A percentile compares a stretch with the other conserved stretches of the same genome.
These are phyloP conservation scores for Raddia guianensis DNA, from an alignment of 176 grass and related monocot species.

Conservation along the genomic window DNA sequence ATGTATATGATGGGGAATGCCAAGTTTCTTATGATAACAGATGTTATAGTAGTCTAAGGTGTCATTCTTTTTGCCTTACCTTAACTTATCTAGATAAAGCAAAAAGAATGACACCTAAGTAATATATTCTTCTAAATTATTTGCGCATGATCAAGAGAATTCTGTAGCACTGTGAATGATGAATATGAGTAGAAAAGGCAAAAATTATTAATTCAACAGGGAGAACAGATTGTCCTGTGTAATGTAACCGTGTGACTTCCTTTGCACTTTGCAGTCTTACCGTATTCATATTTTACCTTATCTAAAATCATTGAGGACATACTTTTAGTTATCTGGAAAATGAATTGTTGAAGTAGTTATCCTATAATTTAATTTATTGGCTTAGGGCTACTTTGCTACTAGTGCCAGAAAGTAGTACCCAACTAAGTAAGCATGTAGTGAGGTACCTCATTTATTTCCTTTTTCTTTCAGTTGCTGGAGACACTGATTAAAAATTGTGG, in stretches of 20 bases:
- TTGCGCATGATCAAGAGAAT: constrained; percentile 1
- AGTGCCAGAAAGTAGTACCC: not conserved
- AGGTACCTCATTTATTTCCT: constrained; percentile 37
- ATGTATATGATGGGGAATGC: not conserved
- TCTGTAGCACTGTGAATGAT: not conserved
- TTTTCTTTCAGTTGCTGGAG: constrained; percentile 75
- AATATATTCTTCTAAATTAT: constrained; percentile 7
- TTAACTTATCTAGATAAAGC: too few relatives aligned
- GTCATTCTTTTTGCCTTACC: too few relatives aligned
- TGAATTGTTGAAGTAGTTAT: constrained; percentile 3
- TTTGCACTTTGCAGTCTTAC: not conserved
- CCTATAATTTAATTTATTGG: constrained; percentile 30
- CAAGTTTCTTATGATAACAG: not conserved
- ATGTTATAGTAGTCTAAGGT: not conserved
- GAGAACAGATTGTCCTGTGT: not conserved
- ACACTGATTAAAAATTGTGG: constrained; percentile 95
- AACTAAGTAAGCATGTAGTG: constrained; percentile 25
- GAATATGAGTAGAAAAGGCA: not conserved
- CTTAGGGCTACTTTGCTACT: not conserved
- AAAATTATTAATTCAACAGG: not conserved
- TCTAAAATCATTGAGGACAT: constrained; percentile 1
- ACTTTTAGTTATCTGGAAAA: not conserved
- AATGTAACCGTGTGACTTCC: constrained; percentile 8
- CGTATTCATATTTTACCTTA: not conserved
- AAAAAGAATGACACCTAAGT: not conserved